These are phyloP conservation scores for Cryphonectria naterciae DNA, from an alignment of 2,329 filamentous ascomycete genomes.

Conservation along the genomic window DNA sequence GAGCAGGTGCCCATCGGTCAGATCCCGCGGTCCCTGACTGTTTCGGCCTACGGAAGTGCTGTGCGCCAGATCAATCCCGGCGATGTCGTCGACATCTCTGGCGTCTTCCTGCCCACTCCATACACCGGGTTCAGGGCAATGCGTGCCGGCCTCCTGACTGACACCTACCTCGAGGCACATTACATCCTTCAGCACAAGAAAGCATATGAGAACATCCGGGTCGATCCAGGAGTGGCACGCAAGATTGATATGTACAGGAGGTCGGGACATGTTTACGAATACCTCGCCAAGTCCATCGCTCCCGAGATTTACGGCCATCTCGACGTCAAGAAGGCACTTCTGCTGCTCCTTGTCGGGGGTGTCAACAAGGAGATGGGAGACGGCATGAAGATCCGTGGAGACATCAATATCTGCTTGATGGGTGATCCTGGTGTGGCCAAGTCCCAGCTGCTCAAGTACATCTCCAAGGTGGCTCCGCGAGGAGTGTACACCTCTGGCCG, in stretches of 20 bases:
- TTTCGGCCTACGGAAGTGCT: conserved; percentile 86
- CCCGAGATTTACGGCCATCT: conserved; percentile 96
- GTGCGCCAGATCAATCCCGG: conserved; percentile 89
- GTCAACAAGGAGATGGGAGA: conserved; percentile 97
- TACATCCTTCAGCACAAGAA: conserved; percentile 96
- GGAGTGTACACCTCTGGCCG: conserved; percentile 84
- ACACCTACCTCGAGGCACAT: conserved; percentile 96
- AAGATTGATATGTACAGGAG: conserved; percentile 85
- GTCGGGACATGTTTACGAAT: conserved; percentile 92
- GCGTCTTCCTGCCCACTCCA: conserved; percentile 94
- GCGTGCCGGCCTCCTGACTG: conserved; percentile 91
- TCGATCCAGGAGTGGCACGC: conserved; percentile 78
- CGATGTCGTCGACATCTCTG: conserved; percentile 90
- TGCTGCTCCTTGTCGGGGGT: conserved; percentile 94
- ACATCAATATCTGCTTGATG: conserved; percentile 99
- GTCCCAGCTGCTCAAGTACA: conserved; percentile 97
- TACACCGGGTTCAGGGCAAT: conserved; percentile 99
- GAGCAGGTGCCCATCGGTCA: conserved; percentile 98
- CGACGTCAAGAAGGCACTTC: conserved; percentile 95
- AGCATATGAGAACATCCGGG: conserved; percentile 88
- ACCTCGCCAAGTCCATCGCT: conserved; percentile 92
- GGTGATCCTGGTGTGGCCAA: conserved; percentile 99
- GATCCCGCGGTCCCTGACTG: conserved; percentile 87
- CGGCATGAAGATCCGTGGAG: conserved; percentile 97
- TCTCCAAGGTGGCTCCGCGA: conserved; percentile 94